Evolutionary conservation across 495 filamentous ascomycete genomes (phyloP), one percentile per base, ranked within the genome.

Genomic region (Hypoxylon trugodes): DNA sequence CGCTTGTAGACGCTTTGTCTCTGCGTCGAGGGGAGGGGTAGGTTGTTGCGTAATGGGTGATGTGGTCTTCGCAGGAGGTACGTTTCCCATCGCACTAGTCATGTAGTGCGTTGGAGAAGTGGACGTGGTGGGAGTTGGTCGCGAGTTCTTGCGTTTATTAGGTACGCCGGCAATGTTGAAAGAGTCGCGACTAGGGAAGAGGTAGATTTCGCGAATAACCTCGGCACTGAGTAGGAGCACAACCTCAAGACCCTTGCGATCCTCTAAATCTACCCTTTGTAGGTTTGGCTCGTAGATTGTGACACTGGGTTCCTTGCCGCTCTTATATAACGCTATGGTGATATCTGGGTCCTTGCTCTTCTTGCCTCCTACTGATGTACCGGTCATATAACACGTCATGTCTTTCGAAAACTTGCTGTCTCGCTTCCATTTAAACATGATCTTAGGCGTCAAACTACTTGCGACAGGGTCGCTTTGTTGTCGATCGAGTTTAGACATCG

Each of bases 271-370:
- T 3, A 97, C 90, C 1, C 95, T 81, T 40, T 89, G 87, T 22
- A 98, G 79, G 70, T 98, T 97, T 13, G 94, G 90, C 76, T 98
- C 89, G 76, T 97, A 97, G 35, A 98, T 78, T 10, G 94, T 96
- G 25, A 98, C 70, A 24, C 61, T 58, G 33, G 63, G 73, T 30
- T 85, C 82, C 10, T 68, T 70, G 6, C 70, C 71, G 16, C 75
- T 70, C 56, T 84, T 85, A 79, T 94, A 97, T 52, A 98, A 80
- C 0, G 90, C 91, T 13, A 98, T 80, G 4, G 91, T 92, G 62
- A 98, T 97, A 76, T 98, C 95, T 6, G 95, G 94, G 74, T 98
- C 96, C 66, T 88, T 90, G 73, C 81, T 87, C 78, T 90, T 93
- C 69, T 85, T 83, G 22, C 87, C 86, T 22, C 87, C 83, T 0